Evolutionary conservation across 176 grass and related monocot genomes (phyloP).

Genomic region (Aegilops longissima): DNA sequence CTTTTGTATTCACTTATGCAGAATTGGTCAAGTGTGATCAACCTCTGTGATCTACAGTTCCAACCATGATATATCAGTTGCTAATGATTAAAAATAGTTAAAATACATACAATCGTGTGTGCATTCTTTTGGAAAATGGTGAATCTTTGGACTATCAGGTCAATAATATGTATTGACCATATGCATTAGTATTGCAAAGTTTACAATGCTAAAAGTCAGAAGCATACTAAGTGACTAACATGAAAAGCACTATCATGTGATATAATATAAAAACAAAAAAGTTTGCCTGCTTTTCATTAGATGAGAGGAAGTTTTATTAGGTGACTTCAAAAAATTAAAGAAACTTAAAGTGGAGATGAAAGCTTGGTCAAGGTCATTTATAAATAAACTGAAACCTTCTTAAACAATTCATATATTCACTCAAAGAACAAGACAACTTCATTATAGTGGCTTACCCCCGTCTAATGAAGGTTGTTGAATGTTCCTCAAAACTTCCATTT

Average conservation of each 20-base stretch:
- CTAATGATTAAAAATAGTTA: background rate
- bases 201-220: background rate
- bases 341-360: background rate
- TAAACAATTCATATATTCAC: background rate
- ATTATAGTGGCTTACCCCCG: conserved; percentile 41
- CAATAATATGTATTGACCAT: background rate
- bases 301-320: background rate
- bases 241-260: background rate
- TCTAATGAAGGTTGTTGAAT: conserved; percentile 48
- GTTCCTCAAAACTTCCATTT: conserved; percentile 71
- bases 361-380: background rate
- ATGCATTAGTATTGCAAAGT: no score
- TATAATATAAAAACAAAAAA: background rate
- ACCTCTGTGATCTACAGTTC: background rate
- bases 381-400: background rate
- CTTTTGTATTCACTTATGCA: background rate
- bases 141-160: background rate
- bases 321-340: background rate
- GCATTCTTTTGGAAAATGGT: background rate
- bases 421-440: background rate
- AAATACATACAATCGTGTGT: background rate
- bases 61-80: background rate
- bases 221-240: conserved; percentile 1
- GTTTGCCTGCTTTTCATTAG: background rate
- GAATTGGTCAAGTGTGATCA: background rate